Evolutionary conservation across 2,329 filamentous ascomycete genomes (phyloP), one percentile per base, ranked within the genome.

Genomic region (Aspergillus clavatus): DNA sequence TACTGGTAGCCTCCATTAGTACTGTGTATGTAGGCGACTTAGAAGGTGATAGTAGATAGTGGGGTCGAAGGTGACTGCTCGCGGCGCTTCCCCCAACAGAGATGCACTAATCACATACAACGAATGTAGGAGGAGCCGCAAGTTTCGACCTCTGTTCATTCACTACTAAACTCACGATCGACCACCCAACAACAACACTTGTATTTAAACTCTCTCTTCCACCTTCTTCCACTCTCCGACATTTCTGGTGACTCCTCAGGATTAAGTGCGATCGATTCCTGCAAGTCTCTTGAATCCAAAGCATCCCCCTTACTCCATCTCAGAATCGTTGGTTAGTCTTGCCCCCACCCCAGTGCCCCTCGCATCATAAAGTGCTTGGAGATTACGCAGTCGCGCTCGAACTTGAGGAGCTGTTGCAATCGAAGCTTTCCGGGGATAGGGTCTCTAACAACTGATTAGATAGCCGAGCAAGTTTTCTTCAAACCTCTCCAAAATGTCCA

Each of bases 401-500:
- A 11, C n/a, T 35, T 18, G 6, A 8, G 3, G 16, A 10, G 8
- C 26, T 21, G 23, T 35, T 35, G 11, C 31, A 18, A 8, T 18
- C 31, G 8, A 11, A 21, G 19, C 31, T 19, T 2, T 35, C n/a
- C 11, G 18, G 18, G 18, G 19, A 35, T 18, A 11, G 7, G 10
- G 18, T 16, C 2, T 8, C 6, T 35, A 16, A 24, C 31, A 35
- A 18, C 16, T 14, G n/a, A 21, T 35, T 18, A 35, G 31, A 21
- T 19, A 7, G 6, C 31, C 1, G 11, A 11, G 14, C 18, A 2
- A 18, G 11, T 35, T 18, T 16, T 18, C 11, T 10, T 19, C 11
- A 45, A 12, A 48, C n/a, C n/a, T 50, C 46, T 38, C 50, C 54
- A 57, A 37, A 21, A 61, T 61, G 56, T 48, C 61, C 40, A 51